Conservation (phyloP, 2,329 filamentous ascomycete species). For the Amauroascus niger region DNA sequence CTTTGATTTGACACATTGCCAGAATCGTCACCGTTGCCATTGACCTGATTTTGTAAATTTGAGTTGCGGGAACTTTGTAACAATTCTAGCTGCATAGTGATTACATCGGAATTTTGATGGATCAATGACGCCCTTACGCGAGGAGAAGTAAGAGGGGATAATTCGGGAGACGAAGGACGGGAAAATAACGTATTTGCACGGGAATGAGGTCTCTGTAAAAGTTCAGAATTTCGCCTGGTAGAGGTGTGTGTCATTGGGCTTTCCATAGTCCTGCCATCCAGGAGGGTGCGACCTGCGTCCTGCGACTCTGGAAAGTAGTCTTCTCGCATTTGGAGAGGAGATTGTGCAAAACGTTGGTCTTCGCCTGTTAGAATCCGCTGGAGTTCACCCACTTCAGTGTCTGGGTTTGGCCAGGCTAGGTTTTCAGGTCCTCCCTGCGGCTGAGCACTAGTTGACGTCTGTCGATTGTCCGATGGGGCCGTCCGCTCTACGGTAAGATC, state of each 20-base stretch:
- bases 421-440: slow-evolving; percentile 1
- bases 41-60: slow-evolving; percentile 18
- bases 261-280: background rate
- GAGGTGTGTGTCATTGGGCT: background rate
- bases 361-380: slow-evolving; percentile 24
- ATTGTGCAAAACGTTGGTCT: slow-evolving; percentile 32
- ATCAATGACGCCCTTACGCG: slow-evolving; percentile 36
- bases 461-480: background rate
- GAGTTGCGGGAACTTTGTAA: slow-evolving; percentile 24
- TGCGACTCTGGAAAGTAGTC: slow-evolving; percentile 18
- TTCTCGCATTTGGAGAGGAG: slow-evolving; percentile 31
- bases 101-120: slow-evolving; percentile 36
- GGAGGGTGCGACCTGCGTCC: slow-evolving; percentile 13
- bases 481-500: background rate
- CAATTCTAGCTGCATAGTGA: slow-evolving; percentile 38
- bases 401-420: slow-evolving; percentile 14
- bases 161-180: slow-evolving; percentile 31
- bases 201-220: slow-evolving; percentile 23
- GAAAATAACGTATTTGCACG: slow-evolving; percentile 35
- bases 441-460: background rate
- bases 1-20: slow-evolving; percentile 13
- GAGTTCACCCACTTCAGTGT: slow-evolving; percentile 10
- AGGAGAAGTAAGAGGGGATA: slow-evolving; percentile 35
- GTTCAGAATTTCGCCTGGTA: background rate
- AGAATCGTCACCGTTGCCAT: slow-evolving; percentile 15